Base-by-base conservation (phyloP, 140 eudicot species). In the Stevia rebaudiana region DNA sequence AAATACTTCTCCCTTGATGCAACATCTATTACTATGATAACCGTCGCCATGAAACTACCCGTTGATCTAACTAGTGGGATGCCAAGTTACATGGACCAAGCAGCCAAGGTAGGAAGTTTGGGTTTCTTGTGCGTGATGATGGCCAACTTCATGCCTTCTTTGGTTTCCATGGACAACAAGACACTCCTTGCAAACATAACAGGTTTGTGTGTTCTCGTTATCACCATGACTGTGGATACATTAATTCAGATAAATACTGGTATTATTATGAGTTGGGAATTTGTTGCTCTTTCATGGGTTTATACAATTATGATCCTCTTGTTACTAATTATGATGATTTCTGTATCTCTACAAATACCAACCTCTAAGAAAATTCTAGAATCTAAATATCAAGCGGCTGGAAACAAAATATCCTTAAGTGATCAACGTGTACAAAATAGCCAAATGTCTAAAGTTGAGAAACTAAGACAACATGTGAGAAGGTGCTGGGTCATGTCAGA, bases 121-220 rank as follows among this genome's bases (percentile, higher is more conserved):
- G 63, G 23, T 12, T 76, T 71, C 10, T 55, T 65, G 64, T 70
- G 77, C 43, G 11, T 39, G 3, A 70, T 76, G 54, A 61, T 75
- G 17, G 76, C 67, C 6, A 75, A 75, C 65, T 54, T 69, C 0
- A 61, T 75, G 76, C 80, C 73, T 23, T 76, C 80, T 63, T 53
- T 76, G 47, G 80, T 68, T 0, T 63, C 76, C 8, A 69, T 76
- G 80, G 65, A 62, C 43, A 76, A 69, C 48, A 63, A 23, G 17
- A 42, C 75, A 0, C 75, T 69, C 41, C 46, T 63, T 31, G 72
- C 65, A 50, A 82, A 82, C 36, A 36, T 74, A 11, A 71, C 66
- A 11, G 83, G 81, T 50, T 62, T 78, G 68, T 74, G 56, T 3
- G 75, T 82, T 48, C 79, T 82, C 0, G 68, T 74, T 23, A 57